These are phyloP conservation scores for Diaporthe sp. DNA, from an alignment of 2,329 filamentous ascomycete species.

Conservation along the genomic window DNA sequence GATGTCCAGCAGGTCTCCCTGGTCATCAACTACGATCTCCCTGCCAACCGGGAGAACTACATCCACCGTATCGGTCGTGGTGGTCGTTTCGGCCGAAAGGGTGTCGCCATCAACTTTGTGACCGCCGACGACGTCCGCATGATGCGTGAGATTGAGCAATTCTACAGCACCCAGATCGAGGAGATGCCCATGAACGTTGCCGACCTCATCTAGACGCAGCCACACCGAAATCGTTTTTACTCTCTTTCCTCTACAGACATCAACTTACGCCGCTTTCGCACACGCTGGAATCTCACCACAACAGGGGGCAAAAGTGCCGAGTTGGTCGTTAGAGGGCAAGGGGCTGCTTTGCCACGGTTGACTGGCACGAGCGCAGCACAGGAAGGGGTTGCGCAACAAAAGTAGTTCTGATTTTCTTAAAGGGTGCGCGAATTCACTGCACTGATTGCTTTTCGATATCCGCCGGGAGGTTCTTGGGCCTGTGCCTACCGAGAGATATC, in stretches of 20 bases:
- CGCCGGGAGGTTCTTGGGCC: constrained; percentile 35
- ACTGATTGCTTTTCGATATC: constrained; percentile 42
- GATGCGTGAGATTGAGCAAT: constrained; percentile 88
- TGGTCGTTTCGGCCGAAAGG: constrained; percentile 96
- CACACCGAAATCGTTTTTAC: constrained; percentile 37
- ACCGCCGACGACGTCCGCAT: constrained; percentile 98
- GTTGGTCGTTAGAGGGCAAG: constrained; percentile 44
- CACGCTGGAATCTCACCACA: constrained; percentile 34
- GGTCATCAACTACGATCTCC: constrained; percentile 99
- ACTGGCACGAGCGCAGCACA: constrained; percentile 38
- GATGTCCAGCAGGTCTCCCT: constrained; percentile 98
- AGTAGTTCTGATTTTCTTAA: constrained; percentile 39
- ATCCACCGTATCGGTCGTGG: constrained; percentile 98
- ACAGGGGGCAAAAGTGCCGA: constrained; percentile 40
- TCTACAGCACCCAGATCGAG: constrained; percentile 89
- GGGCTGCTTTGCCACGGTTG: constrained; percentile 41
- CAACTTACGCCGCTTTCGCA: constrained; percentile 38
- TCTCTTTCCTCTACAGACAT: constrained; percentile 40
- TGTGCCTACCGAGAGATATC: constrained; percentile 32
- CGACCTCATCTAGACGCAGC: constrained; percentile 60
- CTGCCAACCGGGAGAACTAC: constrained; percentile 99
- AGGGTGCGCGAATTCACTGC: constrained; percentile 42
- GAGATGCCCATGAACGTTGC: constrained; percentile 99
- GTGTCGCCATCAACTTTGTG: constrained; percentile 99
- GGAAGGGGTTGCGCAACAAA: constrained; percentile 40